Percentiles rank a stretch among this genome's conserved stretches.
These are phyloP conservation scores for Pseudocercospora eumusae DNA, from an alignment of 2,329 filamentous ascomycete species.

Conservation along the genomic window DNA sequence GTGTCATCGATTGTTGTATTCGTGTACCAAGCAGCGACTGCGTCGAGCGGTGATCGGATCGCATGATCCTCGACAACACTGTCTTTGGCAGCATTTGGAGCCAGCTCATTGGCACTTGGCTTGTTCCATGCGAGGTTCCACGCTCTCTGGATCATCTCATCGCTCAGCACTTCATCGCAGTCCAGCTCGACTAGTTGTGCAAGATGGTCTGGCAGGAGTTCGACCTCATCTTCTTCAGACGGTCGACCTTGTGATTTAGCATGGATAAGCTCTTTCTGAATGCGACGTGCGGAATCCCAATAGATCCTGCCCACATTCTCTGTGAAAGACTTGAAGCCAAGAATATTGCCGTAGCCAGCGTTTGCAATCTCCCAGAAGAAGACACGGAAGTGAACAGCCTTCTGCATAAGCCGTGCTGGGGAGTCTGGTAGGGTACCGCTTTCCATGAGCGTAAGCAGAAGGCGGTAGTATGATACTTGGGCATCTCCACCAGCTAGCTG, in stretches of 20 bases:
- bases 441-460: slow-evolving; percentile 82
- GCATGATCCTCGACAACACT: slow-evolving; percentile 81
- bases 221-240: slow-evolving; percentile 54
- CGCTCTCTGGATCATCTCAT: slow-evolving; percentile 76
- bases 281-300: slow-evolving; percentile 77
- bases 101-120: slow-evolving; percentile 67
- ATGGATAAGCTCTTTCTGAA: slow-evolving; percentile 49
- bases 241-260: slow-evolving; percentile 31
- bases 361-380: slow-evolving; percentile 77
- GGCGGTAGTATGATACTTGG: slow-evolving; percentile 82
- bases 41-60: slow-evolving; percentile 83
- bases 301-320: slow-evolving; percentile 71
- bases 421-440: slow-evolving; percentile 84
- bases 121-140: slow-evolving; percentile 89
- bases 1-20: slow-evolving; percentile 70
- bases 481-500: slow-evolving; percentile 88
- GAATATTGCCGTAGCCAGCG: slow-evolving; percentile 64
- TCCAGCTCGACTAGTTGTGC: slow-evolving; percentile 73
- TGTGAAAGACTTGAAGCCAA: slow-evolving; percentile 67
- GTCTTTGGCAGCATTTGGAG: slow-evolving; percentile 72
- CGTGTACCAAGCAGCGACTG: slow-evolving; percentile 89
- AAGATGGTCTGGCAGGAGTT: slow-evolving; percentile 74
- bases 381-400: slow-evolving; percentile 87
- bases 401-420: slow-evolving; percentile 81
- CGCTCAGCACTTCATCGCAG: slow-evolving; percentile 77